Conservation (phyloP, 2,329 filamentous ascomycete species). For the Helminthosporium solani region DNA sequence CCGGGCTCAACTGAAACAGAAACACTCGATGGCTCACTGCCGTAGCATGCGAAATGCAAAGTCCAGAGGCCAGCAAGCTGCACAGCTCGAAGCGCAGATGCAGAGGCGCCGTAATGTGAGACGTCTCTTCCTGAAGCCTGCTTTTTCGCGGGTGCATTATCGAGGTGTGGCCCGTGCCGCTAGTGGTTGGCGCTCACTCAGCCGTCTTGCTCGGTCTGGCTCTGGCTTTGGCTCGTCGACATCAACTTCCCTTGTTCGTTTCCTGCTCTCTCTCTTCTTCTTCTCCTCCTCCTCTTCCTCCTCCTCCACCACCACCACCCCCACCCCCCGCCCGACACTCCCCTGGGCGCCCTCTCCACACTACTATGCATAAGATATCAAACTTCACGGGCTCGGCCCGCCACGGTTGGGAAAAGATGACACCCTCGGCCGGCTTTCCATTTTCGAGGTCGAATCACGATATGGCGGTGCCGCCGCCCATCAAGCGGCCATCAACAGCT, state of each 20-base stretch:
- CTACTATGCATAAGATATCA: constrained; percentile 65
- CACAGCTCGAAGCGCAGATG: too few species aligned
- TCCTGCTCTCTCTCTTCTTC: too few species aligned
- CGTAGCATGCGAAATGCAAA: neutral
- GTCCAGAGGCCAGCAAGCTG: too few species aligned
- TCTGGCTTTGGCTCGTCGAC: constrained; percentile 1
- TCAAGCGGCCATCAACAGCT: constrained; percentile 58
- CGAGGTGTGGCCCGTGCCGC: neutral
- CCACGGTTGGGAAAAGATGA: constrained; percentile 69
- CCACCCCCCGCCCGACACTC: constrained; percentile 22
- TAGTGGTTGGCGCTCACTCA: constrained; percentile 5
- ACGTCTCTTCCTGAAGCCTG: neutral
- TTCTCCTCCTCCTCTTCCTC: constrained; percentile 1
- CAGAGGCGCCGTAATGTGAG: neutral
- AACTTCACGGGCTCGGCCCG: constrained; percentile 66
- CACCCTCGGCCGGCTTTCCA: constrained; percentile 61
- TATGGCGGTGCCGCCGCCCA: constrained; percentile 51
- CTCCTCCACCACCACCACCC: constrained; percentile 17
- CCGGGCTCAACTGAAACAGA: neutral
- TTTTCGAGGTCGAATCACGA: constrained; percentile 62
- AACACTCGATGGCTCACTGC: neutral
- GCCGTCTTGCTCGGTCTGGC: constrained; percentile 1
- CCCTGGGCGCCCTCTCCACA: constrained; percentile 23
- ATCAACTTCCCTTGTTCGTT: neutral
- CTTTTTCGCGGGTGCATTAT: neutral